These are phyloP conservation scores for Dentipellis fragilis DNA, from an alignment of 768 basidiomycete genomes.

Conservation along the genomic window DNA sequence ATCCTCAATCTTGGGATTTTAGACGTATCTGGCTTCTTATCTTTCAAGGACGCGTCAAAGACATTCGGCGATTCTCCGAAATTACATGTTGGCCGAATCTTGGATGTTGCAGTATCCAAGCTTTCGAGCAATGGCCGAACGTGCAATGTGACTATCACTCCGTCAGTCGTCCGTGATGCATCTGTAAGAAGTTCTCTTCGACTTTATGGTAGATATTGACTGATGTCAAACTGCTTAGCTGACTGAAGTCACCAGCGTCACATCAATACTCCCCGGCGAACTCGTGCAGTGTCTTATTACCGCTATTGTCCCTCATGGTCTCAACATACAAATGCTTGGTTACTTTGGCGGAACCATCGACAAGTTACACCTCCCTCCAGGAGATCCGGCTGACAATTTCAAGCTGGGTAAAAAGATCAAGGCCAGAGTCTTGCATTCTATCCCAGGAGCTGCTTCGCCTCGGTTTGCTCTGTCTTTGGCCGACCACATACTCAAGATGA, in stretches of 20 bases:
- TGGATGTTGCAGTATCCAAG: conserved; percentile 59
- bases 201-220: background rate
- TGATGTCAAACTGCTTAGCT: conserved; percentile 30
- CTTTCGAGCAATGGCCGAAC: conserved; percentile 71
- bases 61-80: conserved; percentile 20
- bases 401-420: conserved; percentile 72
- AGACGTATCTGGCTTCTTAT: conserved; percentile 75
- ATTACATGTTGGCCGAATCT: conserved; percentile 54
- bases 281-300: conserved; percentile 80
- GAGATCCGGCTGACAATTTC: conserved; percentile 31
- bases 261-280: conserved; percentile 78
- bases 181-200: conserved; percentile 35
- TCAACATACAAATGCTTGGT: conserved; percentile 83
- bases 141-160: conserved; percentile 56
- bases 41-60: conserved; percentile 60
- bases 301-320: conserved; percentile 56
- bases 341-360: conserved; percentile 91
- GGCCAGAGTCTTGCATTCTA: conserved; percentile 76
- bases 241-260: conserved; percentile 67
- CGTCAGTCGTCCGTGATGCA: conserved; percentile 36
- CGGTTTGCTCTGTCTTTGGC: conserved; percentile 74
- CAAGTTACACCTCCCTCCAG: conserved; percentile 57
- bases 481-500: conserved; percentile 58
- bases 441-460: conserved; percentile 58
- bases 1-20: conserved; percentile 75